Conservation (phyloP, 208 protist species). For the Acanthamoeba triangularis region DNA sequence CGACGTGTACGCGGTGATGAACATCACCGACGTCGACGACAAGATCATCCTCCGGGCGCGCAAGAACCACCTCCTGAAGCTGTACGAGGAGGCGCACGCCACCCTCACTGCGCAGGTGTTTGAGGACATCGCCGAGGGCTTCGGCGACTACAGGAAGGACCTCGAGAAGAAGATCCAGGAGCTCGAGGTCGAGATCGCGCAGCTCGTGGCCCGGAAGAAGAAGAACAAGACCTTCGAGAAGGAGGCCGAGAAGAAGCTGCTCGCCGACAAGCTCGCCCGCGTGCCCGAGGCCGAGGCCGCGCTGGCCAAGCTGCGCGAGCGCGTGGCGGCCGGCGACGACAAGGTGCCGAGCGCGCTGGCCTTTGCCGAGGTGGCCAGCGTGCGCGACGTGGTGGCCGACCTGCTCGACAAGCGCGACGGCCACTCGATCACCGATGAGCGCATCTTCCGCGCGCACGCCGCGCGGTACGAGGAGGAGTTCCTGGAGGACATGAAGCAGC, state of each 20-base stretch:
- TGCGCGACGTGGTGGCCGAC: slow-evolving; percentile 92
- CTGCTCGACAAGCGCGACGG: slow-evolving; percentile 93
- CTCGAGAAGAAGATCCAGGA: slow-evolving; percentile 93
- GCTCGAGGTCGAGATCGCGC: slow-evolving; percentile 90
- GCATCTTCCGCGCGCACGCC: slow-evolving; percentile 93
- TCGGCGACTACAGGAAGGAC: slow-evolving; percentile 86
- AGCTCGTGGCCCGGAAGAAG: slow-evolving; percentile 89
- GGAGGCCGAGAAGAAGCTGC: slow-evolving; percentile 60
- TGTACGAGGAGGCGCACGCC: slow-evolving; percentile 88
- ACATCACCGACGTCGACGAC: slow-evolving; percentile 99
- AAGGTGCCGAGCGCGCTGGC: neutral
- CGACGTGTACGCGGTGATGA: slow-evolving; percentile 96
- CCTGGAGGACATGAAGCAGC: slow-evolving; percentile 95
- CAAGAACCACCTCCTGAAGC: slow-evolving; percentile 93
- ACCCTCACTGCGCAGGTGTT: slow-evolving; percentile 44
- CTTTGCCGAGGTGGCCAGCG: slow-evolving; percentile 25
- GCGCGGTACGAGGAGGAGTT: slow-evolving; percentile 95
- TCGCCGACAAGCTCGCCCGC: neutral
- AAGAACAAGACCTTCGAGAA: slow-evolving; percentile 86
- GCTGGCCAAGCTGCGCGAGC: neutral
- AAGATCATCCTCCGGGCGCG: slow-evolving; percentile 98
- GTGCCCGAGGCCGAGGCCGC: neutral
- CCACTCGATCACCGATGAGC: slow-evolving; percentile 89
- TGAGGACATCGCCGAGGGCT: slow-evolving; percentile 83
- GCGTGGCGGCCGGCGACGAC: neutral